Evolutionary conservation across 2,329 filamentous ascomycete species (phyloP).

Genomic region (Calonectria pteridis): DNA sequence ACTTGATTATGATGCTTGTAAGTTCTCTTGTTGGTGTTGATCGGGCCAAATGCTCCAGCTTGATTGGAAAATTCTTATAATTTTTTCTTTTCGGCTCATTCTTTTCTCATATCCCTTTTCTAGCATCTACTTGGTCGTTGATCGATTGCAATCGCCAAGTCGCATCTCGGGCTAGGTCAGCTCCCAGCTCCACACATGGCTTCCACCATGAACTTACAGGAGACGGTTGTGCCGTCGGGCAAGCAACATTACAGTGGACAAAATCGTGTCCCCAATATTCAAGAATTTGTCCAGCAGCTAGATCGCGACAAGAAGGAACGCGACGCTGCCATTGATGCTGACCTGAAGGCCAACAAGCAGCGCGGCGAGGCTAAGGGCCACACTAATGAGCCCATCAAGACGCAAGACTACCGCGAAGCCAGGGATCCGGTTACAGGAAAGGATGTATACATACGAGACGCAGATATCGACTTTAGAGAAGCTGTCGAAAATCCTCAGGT

Average conservation of each 20-base stretch:
- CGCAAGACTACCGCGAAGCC: slow-evolving; percentile 74
- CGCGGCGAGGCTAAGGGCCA: slow-evolving; percentile 58
- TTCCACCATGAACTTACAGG: slow-evolving; percentile 53
- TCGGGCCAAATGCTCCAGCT: background rate
- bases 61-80: background rate
- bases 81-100: background rate
- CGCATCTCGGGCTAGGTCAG: background rate
- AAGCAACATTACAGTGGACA: slow-evolving; percentile 82
- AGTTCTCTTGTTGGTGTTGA: slow-evolving; percentile 27
- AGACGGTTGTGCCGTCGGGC: slow-evolving; percentile 58
- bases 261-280: slow-evolving; percentile 90
- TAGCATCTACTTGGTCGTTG: too few species aligned
- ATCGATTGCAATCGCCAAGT: background rate
- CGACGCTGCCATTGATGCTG: slow-evolving; percentile 77
- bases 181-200: slow-evolving; percentile 15
- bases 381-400: slow-evolving; percentile 52
- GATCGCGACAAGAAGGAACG: slow-evolving; percentile 83
- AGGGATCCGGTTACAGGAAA: slow-evolving; percentile 91
- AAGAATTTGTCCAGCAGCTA: slow-evolving; percentile 83
- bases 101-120: background rate
- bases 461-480: slow-evolving; percentile 76
- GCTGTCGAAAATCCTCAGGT: slow-evolving; percentile 79
- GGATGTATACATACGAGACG: slow-evolving; percentile 87
- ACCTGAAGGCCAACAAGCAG: slow-evolving; percentile 55
- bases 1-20: slow-evolving; percentile 31